These are phyloP conservation scores for Pleurotus tuoliensis DNA, from an alignment of 768 basidiomycete species.

Conservation along the genomic window DNA sequence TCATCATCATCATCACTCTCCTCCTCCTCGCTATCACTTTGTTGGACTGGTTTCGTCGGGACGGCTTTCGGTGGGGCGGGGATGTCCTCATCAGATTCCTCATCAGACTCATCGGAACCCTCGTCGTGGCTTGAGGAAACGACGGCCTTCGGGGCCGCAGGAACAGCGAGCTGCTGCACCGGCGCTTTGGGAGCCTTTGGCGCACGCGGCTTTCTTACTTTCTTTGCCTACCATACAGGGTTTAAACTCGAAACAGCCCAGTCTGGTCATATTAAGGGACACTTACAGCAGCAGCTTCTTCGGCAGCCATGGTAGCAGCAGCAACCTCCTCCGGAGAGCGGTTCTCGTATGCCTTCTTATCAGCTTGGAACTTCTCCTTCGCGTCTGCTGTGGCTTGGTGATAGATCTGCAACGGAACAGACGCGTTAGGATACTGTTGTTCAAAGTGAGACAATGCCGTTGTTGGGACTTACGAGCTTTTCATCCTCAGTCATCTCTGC, in stretches of 20 bases:
- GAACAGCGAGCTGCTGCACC: constrained; percentile 27
- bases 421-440: constrained; percentile 9
- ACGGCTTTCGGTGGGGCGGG: background rate
- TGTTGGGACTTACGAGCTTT: constrained; percentile 61
- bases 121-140: constrained; percentile 25
- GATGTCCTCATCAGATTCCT: background rate
- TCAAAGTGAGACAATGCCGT: background rate
- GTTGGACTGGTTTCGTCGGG: background rate
- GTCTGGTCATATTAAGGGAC: background rate
- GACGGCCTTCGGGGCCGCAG: constrained; percentile 19
- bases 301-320: constrained; percentile 34
- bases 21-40: constrained; percentile 9
- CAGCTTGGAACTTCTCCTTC: constrained; percentile 61
- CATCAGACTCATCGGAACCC: background rate
- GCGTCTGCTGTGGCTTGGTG: constrained; percentile 47
- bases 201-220: background rate
- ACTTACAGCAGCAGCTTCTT: constrained; percentile 15
- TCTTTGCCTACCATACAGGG: background rate
- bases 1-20: constrained; percentile 7
- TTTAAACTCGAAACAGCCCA: background rate
- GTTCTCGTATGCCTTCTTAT: constrained; percentile 65
- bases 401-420: constrained; percentile 41
- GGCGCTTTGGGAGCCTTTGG: constrained; percentile 22
- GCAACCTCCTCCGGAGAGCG: constrained; percentile 45
- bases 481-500: constrained; percentile 56